These are phyloP conservation scores for Rhizopogon salebrosus DNA, from an alignment of 768 basidiomycete genomes.

Conservation along the genomic window DNA sequence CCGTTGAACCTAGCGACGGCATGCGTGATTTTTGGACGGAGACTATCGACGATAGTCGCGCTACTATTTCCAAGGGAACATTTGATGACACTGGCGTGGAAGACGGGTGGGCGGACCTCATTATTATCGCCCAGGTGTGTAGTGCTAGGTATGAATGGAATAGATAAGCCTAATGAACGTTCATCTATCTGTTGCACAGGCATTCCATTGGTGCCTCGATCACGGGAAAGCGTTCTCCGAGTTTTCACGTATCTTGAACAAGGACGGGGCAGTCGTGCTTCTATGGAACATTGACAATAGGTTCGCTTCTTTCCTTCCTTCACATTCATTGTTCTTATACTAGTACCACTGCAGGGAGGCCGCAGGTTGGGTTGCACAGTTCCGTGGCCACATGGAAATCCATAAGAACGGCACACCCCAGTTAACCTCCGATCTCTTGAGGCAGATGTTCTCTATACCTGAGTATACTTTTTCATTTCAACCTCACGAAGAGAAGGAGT, in stretches of 20 bases:
- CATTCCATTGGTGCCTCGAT: conserved; percentile 92
- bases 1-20: conserved; percentile 81
- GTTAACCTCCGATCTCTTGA: conserved; percentile 74
- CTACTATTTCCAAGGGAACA: conserved; percentile 53
- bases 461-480: conserved; percentile 59
- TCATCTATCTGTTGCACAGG: conserved; percentile 36
- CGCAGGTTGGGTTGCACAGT: conserved; percentile 70
- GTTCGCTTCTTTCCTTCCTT: conserved; percentile 25
- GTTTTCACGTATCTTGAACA: conserved; percentile 76
- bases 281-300: conserved; percentile 93
- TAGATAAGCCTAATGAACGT: no score
- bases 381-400: conserved; percentile 64
- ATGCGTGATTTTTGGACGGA: conserved; percentile 74
- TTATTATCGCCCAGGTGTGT: conserved; percentile 70
- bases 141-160: not conserved
- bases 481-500: conserved; percentile 50
- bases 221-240: conserved; percentile 67
- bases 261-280: conserved; percentile 61
- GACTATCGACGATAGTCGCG: conserved; percentile 48
- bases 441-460: conserved; percentile 55
- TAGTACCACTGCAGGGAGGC: conserved; percentile 34
- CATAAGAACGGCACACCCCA: conserved; percentile 77
- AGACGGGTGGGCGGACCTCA: conserved; percentile 68
- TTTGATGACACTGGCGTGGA: conserved; percentile 60
- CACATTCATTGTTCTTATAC: not conserved